Conservation (phyloP, 2,329 filamentous ascomycete species). For the Corynespora cassiicola region DNA sequence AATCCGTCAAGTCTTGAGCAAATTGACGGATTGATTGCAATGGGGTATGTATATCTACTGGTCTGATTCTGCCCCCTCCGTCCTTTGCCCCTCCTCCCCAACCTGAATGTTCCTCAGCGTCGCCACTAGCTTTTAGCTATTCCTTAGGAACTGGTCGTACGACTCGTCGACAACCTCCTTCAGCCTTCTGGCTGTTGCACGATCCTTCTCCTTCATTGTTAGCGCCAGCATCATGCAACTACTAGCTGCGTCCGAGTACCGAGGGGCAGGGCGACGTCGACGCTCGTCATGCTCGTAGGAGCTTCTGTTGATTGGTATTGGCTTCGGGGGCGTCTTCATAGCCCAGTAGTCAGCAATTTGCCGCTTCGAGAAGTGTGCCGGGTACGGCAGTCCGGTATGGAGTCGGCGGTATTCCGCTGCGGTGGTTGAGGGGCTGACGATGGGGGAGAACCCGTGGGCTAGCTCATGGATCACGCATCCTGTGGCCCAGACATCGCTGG, state of each 20-base stretch:
- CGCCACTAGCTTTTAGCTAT: too few relatives aligned
- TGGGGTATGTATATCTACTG: too few relatives aligned
- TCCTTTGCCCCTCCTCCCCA: too few relatives aligned
- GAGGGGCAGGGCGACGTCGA: slow-evolving; percentile 15
- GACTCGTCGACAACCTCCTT: slow-evolving; percentile 8
- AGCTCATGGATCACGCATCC: slow-evolving; percentile 32
- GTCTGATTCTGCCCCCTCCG: too few relatives aligned
- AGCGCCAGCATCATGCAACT: slow-evolving; percentile 20
- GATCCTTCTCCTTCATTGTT: slow-evolving; percentile 9
- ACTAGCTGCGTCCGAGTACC: slow-evolving; percentile 22
- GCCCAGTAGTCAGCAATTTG: slow-evolving; percentile 17
- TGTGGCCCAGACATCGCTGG: slow-evolving; percentile 32
- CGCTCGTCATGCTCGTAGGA: slow-evolving; percentile 1
- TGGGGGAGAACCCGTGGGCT: slow-evolving; percentile 20
- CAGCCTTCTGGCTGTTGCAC: slow-evolving; percentile 11
- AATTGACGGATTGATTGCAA: too few relatives aligned
- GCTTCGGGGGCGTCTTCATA: slow-evolving; percentile 11
- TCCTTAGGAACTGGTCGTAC: too few relatives aligned
- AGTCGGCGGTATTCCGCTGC: slow-evolving; percentile 2
- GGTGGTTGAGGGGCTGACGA: slow-evolving; percentile 11
- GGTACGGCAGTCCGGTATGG: slow-evolving; percentile 1
- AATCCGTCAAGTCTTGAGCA: too few relatives aligned
- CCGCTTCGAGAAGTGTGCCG: background rate
- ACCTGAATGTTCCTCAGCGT: too few relatives aligned
- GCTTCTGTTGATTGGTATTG: slow-evolving; percentile 16